Evolutionary conservation across 805 yeast genomes (phyloP), one percentile per base, ranked within the genome.

Genomic region (Candida yuanshanica): DNA sequence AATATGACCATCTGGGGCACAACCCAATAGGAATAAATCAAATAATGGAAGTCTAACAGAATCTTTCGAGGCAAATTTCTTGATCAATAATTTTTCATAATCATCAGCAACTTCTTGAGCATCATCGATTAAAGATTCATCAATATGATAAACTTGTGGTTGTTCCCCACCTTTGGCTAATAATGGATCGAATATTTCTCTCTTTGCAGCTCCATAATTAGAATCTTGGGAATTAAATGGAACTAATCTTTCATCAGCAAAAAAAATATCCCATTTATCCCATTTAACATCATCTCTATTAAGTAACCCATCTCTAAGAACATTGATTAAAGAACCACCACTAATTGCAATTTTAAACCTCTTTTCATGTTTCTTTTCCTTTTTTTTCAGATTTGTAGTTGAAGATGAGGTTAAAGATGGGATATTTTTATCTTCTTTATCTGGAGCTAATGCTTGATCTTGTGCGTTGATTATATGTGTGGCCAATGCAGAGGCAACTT

Each of bases 1-100:
- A 57, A 88, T 86, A 63, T 91, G 99, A 18, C 99, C 99, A 63
- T 91, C 99, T 3, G 98, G 98, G 1, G 99, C 99, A 70, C 98
- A 91, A 20, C 99, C 99, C 44, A 93, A 71, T 50, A 93, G 69
- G 47, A 93, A 75, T 40, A 93, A 67, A 63, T 93, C 98, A 66
- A 93, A 91, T 78, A 87, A 81, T 45, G 99, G 99, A 47, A 91
- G 73, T 65, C 90, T 89, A 42, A 93, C 99, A 14, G 95, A 83
- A 63, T 93, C 98, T 60, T 95, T 91, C 40, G 86, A 89, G 10
- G 99, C 99, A 68, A 93, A 93, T 40, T 91, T 93, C 56, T 77
- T 79, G 43, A 93, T 85, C 42, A 93, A 70, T 17, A 79, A 70
- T 64, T 88, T 86, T 59, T 93, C 99, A 64, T 93, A 93, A 49